Percentiles rank a stretch among this genome's conserved stretches.
Evolutionary conservation across 2,329 filamentous ascomycete genomes (phyloP).

Genomic region (Pestalotiopsis sp.): DNA sequence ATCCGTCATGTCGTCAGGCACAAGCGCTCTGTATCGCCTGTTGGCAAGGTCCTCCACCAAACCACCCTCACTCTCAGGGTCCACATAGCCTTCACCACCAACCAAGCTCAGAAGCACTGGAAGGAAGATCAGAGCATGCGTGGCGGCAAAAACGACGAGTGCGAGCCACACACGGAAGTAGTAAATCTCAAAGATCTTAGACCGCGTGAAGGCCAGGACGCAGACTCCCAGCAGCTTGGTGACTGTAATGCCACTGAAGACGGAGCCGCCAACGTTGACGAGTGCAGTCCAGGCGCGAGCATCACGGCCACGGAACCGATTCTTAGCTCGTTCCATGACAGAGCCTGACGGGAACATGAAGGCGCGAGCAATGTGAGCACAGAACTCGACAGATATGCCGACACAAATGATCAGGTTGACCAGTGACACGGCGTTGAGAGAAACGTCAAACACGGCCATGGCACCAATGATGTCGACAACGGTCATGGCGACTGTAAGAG

Average conservation of each 20-base stretch:
- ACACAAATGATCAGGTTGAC: slow-evolving; percentile 98
- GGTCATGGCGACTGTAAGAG: slow-evolving; percentile 88
- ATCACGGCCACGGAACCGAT: slow-evolving; percentile 78
- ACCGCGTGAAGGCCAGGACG: slow-evolving; percentile 90
- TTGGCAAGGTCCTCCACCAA: slow-evolving; percentile 86
- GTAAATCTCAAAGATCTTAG: slow-evolving; percentile 99
- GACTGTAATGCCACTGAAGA: slow-evolving; percentile 94
- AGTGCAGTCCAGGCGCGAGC: slow-evolving; percentile 90
- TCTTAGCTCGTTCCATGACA: slow-evolving; percentile 80
- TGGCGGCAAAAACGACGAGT: slow-evolving; percentile 84
- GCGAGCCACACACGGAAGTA: slow-evolving; percentile 98
- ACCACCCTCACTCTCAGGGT: slow-evolving; percentile 84
- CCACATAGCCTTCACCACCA: slow-evolving; percentile 85
- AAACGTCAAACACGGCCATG: slow-evolving; percentile 88
- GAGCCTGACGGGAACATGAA: slow-evolving; percentile 90
- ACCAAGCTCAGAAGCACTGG: slow-evolving; percentile 85
- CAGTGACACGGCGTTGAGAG: slow-evolving; percentile 90
- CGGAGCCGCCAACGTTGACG: slow-evolving; percentile 91
- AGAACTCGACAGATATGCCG: slow-evolving; percentile 96
- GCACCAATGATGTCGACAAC: slow-evolving; percentile 92
- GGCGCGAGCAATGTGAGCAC: slow-evolving; percentile 91
- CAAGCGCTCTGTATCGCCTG: slow-evolving; percentile 74
- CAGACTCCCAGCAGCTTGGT: slow-evolving; percentile 92
- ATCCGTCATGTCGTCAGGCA: slow-evolving; percentile 76
- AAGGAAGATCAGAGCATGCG: slow-evolving; percentile 87